Conservation (phyloP, 345 rosid species). For the Arabis alpina region DNA sequence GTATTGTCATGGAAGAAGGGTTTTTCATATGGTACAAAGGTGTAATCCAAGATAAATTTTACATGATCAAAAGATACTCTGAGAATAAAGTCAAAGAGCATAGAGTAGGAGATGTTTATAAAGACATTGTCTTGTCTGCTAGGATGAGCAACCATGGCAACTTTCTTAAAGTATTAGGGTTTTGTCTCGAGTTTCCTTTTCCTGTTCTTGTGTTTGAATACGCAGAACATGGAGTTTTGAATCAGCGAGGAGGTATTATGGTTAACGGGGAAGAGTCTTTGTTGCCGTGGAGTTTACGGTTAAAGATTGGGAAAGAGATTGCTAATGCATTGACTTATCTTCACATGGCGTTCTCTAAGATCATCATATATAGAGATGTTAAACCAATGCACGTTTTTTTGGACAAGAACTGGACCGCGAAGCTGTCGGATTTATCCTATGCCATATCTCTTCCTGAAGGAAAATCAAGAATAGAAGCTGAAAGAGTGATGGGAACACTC, state of each 20-base stretch:
- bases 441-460: conserved; percentile 2
- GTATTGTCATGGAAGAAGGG: conserved; percentile 3
- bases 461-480: conserved; percentile 3
- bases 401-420: conserved; percentile 28
- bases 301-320: conserved; percentile 26
- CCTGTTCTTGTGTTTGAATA: conserved; percentile 28
- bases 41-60: conserved; percentile 16
- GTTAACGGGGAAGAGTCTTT: conserved; percentile 13
- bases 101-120: conserved; percentile 7
- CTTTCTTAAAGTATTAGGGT: conserved; percentile 27
- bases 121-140: conserved; percentile 27
- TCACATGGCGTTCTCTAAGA: conserved; percentile 26
- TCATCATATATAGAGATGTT: conserved; percentile 22
- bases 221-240: conserved; percentile 26
- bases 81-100: conserved; percentile 1
- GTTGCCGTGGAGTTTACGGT: not conserved
- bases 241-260: not conserved
- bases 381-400: conserved; percentile 21
- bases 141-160: conserved; percentile 28
- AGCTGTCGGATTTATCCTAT: conserved; percentile 22
- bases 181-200: conserved; percentile 32
- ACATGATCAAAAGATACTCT: conserved; percentile 30
- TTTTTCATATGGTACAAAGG: conserved; percentile 24
- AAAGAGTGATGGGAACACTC: not conserved
- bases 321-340: conserved; percentile 25